Conservation (phyloP, 768 basidiomycete species). For the Tricholoma flavovirens region DNA sequence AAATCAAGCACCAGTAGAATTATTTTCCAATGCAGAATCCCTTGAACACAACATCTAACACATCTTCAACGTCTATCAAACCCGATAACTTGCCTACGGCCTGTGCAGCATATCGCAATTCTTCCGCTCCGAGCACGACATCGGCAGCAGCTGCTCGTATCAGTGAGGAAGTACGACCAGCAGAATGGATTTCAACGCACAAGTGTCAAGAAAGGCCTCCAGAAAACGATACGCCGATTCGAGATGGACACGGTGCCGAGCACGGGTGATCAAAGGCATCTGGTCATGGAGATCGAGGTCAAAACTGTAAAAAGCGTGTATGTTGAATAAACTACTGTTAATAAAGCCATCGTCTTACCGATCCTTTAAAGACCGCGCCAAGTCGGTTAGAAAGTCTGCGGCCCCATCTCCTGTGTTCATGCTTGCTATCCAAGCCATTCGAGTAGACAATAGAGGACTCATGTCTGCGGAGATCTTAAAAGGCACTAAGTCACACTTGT, state of each 20-base stretch:
- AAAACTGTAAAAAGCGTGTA: conserved; percentile 16
- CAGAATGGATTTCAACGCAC: conserved; percentile 3
- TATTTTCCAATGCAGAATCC: conserved; percentile 87
- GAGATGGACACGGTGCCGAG: conserved; percentile 74
- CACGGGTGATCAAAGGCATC: conserved; percentile 69
- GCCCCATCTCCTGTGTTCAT: conserved; percentile 55
- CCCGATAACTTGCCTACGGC: conserved; percentile 86
- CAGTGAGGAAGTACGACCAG: background rate
- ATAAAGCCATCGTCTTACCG: conserved; percentile 31
- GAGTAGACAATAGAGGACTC: background rate
- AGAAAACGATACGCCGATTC: conserved; percentile 58
- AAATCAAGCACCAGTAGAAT: background rate
- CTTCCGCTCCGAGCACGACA: conserved; percentile 79
- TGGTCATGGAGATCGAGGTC: conserved; percentile 22
- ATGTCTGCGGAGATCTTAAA: background rate
- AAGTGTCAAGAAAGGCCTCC: conserved; percentile 49
- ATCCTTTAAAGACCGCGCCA: conserved; percentile 45
- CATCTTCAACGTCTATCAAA: conserved; percentile 73
- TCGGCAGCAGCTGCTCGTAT: conserved; percentile 49
- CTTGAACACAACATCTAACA: conserved; percentile 75
- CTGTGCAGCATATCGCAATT: conserved; percentile 78
- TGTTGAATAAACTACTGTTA: background rate
- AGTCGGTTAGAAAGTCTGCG: conserved; percentile 50
- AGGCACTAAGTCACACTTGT: conserved; percentile 63
- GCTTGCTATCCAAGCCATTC: conserved; percentile 56